Conservation (phyloP, 257 asterid species). For the Ilex aquifolium region DNA sequence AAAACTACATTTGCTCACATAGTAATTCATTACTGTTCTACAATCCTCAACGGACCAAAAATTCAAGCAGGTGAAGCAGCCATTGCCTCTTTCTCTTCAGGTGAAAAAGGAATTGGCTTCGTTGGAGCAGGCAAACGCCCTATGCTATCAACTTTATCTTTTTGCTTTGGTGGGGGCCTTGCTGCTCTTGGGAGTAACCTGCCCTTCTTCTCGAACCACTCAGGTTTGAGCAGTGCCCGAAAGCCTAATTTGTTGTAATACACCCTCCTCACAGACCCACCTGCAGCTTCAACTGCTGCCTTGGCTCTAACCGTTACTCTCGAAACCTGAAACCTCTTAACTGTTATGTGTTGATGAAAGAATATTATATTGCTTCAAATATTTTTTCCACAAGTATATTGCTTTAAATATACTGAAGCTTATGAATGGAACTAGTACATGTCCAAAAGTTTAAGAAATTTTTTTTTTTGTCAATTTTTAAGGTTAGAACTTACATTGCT, state of each 20-base stretch:
- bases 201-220: slow-evolving; percentile 96
- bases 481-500: no score
- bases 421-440: no score
- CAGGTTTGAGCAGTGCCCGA: slow-evolving; percentile 80
- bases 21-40: no score
- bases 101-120: slow-evolving; percentile 66
- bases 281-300: slow-evolving; percentile 89
- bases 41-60: no score
- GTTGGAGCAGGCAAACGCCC: slow-evolving; percentile 94
- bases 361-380: no score
- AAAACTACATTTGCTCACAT: no score
- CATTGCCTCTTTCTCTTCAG: slow-evolving; percentile 44
- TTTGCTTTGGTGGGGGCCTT: slow-evolving; percentile 85
- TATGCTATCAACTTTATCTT: slow-evolving; percentile 76
- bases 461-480: no score
- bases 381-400: no score
- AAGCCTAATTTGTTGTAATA: slow-evolving; percentile 83
- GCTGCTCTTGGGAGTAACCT: slow-evolving; percentile 86
- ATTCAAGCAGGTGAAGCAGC: slow-evolving; percentile 29
- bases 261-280: slow-evolving; percentile 88
- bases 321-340: slow-evolving; percentile 47
- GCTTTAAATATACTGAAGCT: no score
- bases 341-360: neutral
- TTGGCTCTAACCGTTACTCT: slow-evolving; percentile 91
- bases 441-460: no score